A percentile compares a stretch with the other conserved stretches of the same genome.
Evolutionary conservation across 139 green algal genomes (phyloP).

Genomic region (Auxenochlorella pyrenoidosa): DNA sequence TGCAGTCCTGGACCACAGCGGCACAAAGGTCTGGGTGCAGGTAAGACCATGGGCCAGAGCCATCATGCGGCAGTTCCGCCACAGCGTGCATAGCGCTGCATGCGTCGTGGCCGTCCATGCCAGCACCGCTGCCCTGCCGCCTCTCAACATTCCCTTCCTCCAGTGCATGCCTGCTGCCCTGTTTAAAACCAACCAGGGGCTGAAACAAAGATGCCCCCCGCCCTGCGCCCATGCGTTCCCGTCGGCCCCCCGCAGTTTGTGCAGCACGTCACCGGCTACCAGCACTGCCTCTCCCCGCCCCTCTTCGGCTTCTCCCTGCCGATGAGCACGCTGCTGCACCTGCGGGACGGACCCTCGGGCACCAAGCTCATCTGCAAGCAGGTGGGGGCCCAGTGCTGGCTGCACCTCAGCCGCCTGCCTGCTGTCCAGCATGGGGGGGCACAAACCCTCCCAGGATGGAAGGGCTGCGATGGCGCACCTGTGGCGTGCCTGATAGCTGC

Average conservation of each 20-base stretch:
- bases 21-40: conserved; percentile 30
- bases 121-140: neutral
- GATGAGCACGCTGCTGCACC: conserved; percentile 20
- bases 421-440: no score
- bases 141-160: neutral
- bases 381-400: neutral
- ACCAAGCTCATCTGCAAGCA: conserved; percentile 32
- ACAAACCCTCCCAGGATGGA: no score
- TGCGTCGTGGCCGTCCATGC: no score
- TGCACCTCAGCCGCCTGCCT: no score
- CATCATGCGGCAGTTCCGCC: no score
- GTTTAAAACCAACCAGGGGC: neutral
- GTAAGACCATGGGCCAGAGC: neutral
- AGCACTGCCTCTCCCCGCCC: conserved; percentile 6
- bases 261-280: conserved; percentile 31
- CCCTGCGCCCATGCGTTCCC: neutral
- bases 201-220: no score
- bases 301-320: conserved; percentile 24
- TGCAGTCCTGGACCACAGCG: conserved; percentile 19
- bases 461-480: no score
- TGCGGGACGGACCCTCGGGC: neutral
- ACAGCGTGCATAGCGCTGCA: no score
- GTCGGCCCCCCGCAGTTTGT: conserved; percentile 2
- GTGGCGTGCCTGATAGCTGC: no score
- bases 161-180: neutral